Percentiles rank a stretch among this genome's conserved stretches.
phyloP scores from a whole-genome alignment of 495 filamentous ascomycete genomes.

The Astrocystis sublimbata region DNA sequence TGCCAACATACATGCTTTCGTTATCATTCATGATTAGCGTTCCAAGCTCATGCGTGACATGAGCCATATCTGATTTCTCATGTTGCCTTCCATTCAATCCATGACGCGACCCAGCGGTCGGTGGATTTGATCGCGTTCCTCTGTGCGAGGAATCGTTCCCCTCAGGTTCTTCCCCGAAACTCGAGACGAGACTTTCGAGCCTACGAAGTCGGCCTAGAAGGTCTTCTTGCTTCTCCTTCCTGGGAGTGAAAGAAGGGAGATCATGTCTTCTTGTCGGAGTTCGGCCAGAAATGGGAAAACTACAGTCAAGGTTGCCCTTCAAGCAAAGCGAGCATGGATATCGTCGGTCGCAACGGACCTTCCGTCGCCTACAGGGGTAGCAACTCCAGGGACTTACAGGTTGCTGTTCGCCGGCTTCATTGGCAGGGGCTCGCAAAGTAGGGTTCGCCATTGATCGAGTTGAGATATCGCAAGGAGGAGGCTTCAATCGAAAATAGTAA shows the following conservation, averaged over 20 bases:
- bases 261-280: conserved; percentile 7
- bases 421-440: neutral
- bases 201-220: conserved; percentile 7
- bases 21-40: neutral
- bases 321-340: conserved; percentile 50
- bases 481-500: neutral
- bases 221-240: conserved; percentile 3
- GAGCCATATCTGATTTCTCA: neutral
- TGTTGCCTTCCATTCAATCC: no score
- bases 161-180: neutral
- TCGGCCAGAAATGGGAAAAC: conserved; percentile 6
- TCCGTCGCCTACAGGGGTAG: conserved; percentile 36
- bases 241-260: neutral
- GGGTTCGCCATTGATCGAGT: neutral
- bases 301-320: conserved; percentile 17
- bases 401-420: neutral
- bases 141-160: neutral
- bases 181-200: neutral
- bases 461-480: neutral
- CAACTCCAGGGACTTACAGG: conserved; percentile 24
- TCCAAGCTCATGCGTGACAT: conserved; percentile 6
- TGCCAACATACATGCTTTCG: conserved; percentile 10
- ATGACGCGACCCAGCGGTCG: neutral
- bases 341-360: conserved; percentile 40
- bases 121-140: neutral